phyloP scores from a whole-genome alignment of 2,329 filamentous ascomycete species.

The Beauveria australis region DNA sequence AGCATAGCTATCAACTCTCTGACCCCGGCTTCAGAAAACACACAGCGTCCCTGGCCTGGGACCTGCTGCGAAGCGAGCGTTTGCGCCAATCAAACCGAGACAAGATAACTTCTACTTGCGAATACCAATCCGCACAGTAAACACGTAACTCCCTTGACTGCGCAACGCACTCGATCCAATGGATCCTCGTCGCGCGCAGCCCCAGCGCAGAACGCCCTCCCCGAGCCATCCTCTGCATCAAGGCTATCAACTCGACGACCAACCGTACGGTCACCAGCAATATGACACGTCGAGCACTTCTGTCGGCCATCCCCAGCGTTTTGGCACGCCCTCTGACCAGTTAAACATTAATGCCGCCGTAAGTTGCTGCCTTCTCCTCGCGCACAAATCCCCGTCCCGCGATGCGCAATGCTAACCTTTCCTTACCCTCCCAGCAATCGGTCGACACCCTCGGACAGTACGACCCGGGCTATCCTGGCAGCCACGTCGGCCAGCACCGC shows the following conservation, averaged over 20 bases:
- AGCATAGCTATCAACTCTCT: background rate
- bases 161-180: slow-evolving; percentile 3
- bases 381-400: background rate
- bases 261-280: slow-evolving; percentile 49
- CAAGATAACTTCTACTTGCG: too few relatives aligned
- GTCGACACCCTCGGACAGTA: slow-evolving; percentile 28
- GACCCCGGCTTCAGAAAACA: background rate
- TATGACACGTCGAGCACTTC: slow-evolving; percentile 19
- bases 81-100: too few relatives aligned
- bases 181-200: slow-evolving; percentile 23
- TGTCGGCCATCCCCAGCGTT: slow-evolving; percentile 22
- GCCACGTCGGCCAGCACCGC: slow-evolving; percentile 21
- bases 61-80: background rate
- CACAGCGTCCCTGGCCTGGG: background rate
- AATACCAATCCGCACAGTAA: too few relatives aligned
- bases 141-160: background rate
- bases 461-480: background rate
- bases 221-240: slow-evolving; percentile 65
- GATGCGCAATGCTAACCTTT: background rate
- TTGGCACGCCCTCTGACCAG: slow-evolving; percentile 61
- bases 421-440: slow-evolving; percentile 35
- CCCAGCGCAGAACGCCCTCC: slow-evolving; percentile 58
- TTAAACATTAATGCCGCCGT: slow-evolving; percentile 80
- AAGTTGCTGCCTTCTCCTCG: slow-evolving; percentile 28
- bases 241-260: slow-evolving; percentile 76